phyloP scores from a whole-genome alignment of 2,329 filamentous ascomycete species.

The Aphanoascus verrucosus region DNA sequence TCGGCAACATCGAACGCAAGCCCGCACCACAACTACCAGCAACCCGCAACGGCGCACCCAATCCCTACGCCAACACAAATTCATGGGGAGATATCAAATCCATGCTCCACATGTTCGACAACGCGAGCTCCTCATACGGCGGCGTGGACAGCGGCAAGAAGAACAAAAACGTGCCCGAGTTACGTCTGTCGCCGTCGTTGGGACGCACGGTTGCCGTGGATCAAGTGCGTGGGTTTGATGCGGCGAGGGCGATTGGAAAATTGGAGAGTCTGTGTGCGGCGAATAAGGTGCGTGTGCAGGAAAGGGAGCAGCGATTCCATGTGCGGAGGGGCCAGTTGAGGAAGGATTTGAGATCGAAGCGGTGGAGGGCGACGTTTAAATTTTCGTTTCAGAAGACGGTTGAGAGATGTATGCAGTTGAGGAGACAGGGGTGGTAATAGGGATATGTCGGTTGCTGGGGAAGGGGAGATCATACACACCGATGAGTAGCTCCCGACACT shows the following conservation, averaged over 20 bases:
- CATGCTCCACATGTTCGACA: slow-evolving; percentile 6
- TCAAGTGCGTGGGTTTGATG: slow-evolving; percentile 17
- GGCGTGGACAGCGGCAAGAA: not conserved
- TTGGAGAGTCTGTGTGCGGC: slow-evolving; percentile 21
- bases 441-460: not conserved
- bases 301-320: slow-evolving; percentile 31
- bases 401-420: slow-evolving; percentile 35
- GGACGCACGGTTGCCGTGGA: slow-evolving; percentile 20
- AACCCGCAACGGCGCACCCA: not conserved
- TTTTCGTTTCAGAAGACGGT: slow-evolving; percentile 36
- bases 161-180: slow-evolving; percentile 2
- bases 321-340: slow-evolving; percentile 32
- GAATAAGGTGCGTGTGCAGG: slow-evolving; percentile 29
- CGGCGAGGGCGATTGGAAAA: slow-evolving; percentile 18
- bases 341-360: slow-evolving; percentile 30
- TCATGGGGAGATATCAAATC: not conserved
- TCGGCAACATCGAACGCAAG: not conserved
- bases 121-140: too few relatives aligned
- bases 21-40: not conserved
- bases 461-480: not conserved
- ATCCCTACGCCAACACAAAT: not conserved
- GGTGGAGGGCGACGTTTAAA: slow-evolving; percentile 38
- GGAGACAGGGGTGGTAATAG: slow-evolving; percentile 37
- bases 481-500: too few relatives aligned
- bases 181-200: slow-evolving; percentile 22